Base-by-base conservation (phyloP, 768 basidiomycete genomes). In the Sporobolomyces phaffii region DNA sequence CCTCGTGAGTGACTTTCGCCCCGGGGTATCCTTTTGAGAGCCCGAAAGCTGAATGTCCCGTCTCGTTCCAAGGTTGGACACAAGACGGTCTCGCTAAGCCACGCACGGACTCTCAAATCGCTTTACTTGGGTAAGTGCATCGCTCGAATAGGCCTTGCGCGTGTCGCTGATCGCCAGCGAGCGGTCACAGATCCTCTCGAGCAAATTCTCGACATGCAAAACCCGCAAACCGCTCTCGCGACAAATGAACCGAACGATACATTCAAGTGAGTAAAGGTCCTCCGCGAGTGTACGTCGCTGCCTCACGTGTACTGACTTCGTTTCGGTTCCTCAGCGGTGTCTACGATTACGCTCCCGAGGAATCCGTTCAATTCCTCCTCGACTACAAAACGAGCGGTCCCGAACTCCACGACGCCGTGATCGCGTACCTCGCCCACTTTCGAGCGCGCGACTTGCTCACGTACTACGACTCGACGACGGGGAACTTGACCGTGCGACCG, bases 41-140 rank as follows among this genome's bases (percentile, higher is more conserved):
- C n/a, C n/a, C n/a, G n/a, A n/a, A n/a, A n/a, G n/a, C n/a, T n/a
- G n/a, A n/a, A n/a, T n/a, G n/a, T n/a, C n/a, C n/a, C n/a, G n/a
- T n/a, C n/a, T n/a, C n/a, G n/a, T n/a, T n/a, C n/a, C n/a, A n/a
- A 66, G 66, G 61, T 58, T 18, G 60, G 65, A 17, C 56, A 61
- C 54, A 62, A 50, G 14, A 13, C 52, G 6, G 54, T 51, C 34
- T 43, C 52, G 20, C 43, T 62, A 9, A 11, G 54, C 0, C 29
- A 36, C 18, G 14, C 45, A 1, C 11, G 66, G 10, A 43, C 60
- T 4, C 56, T 68, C 40, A 33, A 61, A 10, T 38, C 43, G 1
- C 47, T 68, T 14, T 68, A 68, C 54, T 47, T 68, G n/a, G 66
- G 63, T 64, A 17, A 11, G 22, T 40, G 20, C 9, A 9, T 34